Evolutionary conservation across 257 asterid species (phyloP), one percentile per base, ranked within the genome.

Genomic region (Knoxia roxburghii): DNA sequence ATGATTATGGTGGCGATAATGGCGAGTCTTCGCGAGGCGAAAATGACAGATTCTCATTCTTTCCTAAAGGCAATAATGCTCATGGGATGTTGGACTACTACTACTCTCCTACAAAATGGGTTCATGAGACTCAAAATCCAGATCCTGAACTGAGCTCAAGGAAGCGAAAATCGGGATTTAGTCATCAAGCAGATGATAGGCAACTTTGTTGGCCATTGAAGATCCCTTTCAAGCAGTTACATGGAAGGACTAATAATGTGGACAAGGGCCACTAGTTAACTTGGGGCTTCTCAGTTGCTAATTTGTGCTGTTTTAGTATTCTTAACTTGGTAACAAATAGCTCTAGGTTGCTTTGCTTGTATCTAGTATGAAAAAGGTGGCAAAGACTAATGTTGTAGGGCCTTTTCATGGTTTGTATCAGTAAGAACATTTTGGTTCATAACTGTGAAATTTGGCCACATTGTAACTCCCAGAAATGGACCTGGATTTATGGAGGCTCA

Each of bases 151-250:
- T 53, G 20, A 52, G 35, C 4, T 51, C 61, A 45, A 72, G 54
- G 48, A 75, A 75, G 63, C 35, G 77, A 39, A 75, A 83, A 68
- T 68, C 54, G 0, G 71, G 27, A 43, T 23, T 2, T 51, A 68
- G 53, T 53, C 66, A 63, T 57, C 71, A 67, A 12, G 63, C 63
- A 8, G 75, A 78, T 71, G 71, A 77, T 37, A 43, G 50, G 48
- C 82, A 50, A 67, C 18, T 53, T 29, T 70, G 46, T 71, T 68
- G 55, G 73, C 78, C 69, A n/a, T 20, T 53, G 69, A 60, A 79
- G 76, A 62, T 58, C 52, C 79, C 70, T 5, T 68, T 75, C 71
- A 58, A 73, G 61, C 62, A 61, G 41, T 64, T 77, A 45, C 23
- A 26, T 33, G 64, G 72, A 39, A 37, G 72, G 72, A 67, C n/a